A percentile compares a stretch with the other conserved stretches of the same genome.
phyloP scores from a whole-genome alignment of 2,329 filamentous ascomycete genomes.

The Nigrospora sphaerica region DNA sequence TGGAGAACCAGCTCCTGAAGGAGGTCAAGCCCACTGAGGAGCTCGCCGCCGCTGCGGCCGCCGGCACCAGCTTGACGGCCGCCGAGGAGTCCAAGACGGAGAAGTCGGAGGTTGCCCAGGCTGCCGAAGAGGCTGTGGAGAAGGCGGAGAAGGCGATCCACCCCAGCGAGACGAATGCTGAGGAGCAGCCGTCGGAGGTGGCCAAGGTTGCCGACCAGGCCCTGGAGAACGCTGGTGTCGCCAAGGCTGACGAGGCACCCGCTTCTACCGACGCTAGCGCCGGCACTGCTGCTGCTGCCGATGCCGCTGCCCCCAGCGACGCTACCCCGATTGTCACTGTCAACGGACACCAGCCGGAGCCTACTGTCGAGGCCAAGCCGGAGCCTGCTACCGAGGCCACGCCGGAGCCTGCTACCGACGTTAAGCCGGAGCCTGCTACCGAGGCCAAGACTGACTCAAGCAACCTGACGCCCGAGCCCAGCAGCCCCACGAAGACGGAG shows the following conservation, averaged over 20 bases:
- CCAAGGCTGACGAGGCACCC: neutral
- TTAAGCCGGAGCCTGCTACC: slow-evolving; percentile 1
- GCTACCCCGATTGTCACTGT: slow-evolving; percentile 4
- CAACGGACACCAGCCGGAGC: slow-evolving; percentile 1
- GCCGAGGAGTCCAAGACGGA: slow-evolving; percentile 7
- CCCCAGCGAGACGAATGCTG: neutral
- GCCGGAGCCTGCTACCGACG: neutral
- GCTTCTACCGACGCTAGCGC: neutral
- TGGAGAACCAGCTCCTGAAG: slow-evolving; percentile 68
- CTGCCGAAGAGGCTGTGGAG: slow-evolving; percentile 8
- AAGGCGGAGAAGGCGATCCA: slow-evolving; percentile 1
- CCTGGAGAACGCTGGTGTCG: neutral
- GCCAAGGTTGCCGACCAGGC: neutral
- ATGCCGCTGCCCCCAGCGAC: neutral
- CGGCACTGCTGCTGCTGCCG: neutral
- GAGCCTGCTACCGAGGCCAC: neutral
- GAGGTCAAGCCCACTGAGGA: slow-evolving; percentile 40
- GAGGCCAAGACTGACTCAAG: neutral
- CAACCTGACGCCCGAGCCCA: slow-evolving; percentile 3
- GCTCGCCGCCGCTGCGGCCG: slow-evolving; percentile 9
- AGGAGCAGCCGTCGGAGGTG: neutral
- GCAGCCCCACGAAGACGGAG: slow-evolving; percentile 6
- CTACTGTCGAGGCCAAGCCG: slow-evolving; percentile 5
- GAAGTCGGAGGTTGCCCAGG: neutral
- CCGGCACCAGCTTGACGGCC: slow-evolving; percentile 2